Base-by-base conservation (phyloP, 2,329 filamentous ascomycete genomes). In the Curvularia verruculosa region DNA sequence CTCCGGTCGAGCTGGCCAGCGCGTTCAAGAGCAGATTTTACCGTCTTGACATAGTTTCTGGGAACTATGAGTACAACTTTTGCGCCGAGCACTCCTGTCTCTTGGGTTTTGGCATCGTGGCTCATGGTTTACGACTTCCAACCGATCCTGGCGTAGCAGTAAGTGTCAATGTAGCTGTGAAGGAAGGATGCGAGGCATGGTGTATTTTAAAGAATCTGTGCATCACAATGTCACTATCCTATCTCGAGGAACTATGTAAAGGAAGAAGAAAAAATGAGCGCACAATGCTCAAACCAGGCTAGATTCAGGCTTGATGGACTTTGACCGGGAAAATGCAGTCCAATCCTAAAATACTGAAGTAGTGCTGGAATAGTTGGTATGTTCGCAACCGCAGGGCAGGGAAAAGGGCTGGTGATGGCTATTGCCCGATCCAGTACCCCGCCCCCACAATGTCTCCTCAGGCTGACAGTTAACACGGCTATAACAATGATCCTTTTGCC, bases 21-120 rank as follows among this genome's bases (percentile, higher is more conserved):
- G 9, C 49, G 48, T 56, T 80, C 76, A n/a, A 80, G 58, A 2
- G 69, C 69, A 1, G 65, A 63, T 46, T 80, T 80, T 0, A 78
- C 73, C 2, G 47, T 63, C 52, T 80, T 80, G 34, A 80, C 77
- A 12, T 73, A 63, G 9, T 56, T 26, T 23, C 61, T 64, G 1
- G 76, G 71, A 1, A 78, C 77, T 1, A 73, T 2, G 5, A 77
- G 26, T 3, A 52, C 54, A 1, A 66, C 45, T 36, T 13, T 58
- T 9, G 29, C 23, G 26, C 10, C 39, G 23, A 4, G 15, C 1
- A 21, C 28, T 23, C 43, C 44, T 24, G 19, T 34, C 10, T 36
- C 24, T 36, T 26, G n/a, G 8, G 29, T 26, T 13, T 18, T 24
- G 19, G 37, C 9, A 7, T 34, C 19, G 3, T 44, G 26, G 26